Conservation (phyloP, 2,329 filamentous ascomycete species). For the Cladosporium sphaerospermum region DNA sequence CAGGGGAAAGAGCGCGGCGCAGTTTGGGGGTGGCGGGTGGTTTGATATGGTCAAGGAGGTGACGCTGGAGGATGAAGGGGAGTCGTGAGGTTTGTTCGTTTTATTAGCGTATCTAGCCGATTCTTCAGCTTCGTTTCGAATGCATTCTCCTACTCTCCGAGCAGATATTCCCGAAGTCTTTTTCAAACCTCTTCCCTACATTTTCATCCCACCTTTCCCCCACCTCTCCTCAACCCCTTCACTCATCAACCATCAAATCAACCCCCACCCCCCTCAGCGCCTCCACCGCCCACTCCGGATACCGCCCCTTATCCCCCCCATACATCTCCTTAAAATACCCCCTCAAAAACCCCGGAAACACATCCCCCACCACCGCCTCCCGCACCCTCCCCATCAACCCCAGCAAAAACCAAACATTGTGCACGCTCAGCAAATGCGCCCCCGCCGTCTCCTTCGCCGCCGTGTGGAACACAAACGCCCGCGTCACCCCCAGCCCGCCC, state of each 20-base stretch:
- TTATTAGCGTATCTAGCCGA: background rate
- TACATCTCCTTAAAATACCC: constrained; percentile 75
- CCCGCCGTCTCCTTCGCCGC: constrained; percentile 91
- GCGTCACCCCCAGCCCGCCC: constrained; percentile 72
- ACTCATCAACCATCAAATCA: constrained; percentile 50
- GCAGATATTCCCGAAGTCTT: no score
- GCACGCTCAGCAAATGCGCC: constrained; percentile 78
- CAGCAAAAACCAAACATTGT: constrained; percentile 92
- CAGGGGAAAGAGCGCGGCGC: constrained; percentile 60
- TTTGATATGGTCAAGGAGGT: constrained; percentile 63
- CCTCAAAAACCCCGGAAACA: constrained; percentile 70
- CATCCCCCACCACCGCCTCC: constrained; percentile 47
- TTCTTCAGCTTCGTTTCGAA: background rate
- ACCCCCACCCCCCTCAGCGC: constrained; percentile 75
- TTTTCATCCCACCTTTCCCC: background rate
- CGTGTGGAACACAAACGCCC: constrained; percentile 87
- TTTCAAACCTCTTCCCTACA: no score
- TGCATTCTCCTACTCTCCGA: no score
- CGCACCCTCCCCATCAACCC: constrained; percentile 71
- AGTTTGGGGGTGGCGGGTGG: constrained; percentile 76
- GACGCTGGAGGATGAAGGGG: background rate
- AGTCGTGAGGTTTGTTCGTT: background rate
- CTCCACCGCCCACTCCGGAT: constrained; percentile 78
- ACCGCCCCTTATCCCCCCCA: constrained; percentile 53
- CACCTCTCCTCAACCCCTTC: background rate